Base-by-base conservation (phyloP, 495 filamentous ascomycete genomes). In the Geoglossum glabrum region DNA sequence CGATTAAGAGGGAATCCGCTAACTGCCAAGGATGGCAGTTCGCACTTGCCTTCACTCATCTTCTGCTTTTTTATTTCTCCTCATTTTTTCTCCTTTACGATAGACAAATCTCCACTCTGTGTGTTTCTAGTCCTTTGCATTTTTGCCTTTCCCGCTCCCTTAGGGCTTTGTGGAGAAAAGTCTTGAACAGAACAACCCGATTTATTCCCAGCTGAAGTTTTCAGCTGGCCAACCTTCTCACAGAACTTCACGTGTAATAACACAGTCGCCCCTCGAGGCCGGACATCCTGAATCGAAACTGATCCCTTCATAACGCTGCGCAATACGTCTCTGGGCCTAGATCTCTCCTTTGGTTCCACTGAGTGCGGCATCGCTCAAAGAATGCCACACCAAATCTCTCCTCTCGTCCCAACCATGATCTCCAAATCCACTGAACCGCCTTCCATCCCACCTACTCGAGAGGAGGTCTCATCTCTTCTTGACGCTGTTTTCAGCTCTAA, bases 401-500 rank as follows among this genome's bases (percentile, higher is more conserved):
- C 78, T 62, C 78, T 77, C 66, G 66, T 76, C 61, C 72, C 79
- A 55, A 69, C 71, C 59, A 80, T 83, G 73, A 76, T 80, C 64
- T 66, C 74, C 59, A 83, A 84, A 66, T 69, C 76, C n/a, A 73
- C 80, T 61, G 68, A 66, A 54, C 67, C 74, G 54, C 75, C 76
- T 58, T 67, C 66, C 27, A 68, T 74, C 47, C 74, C 85, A 54
- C 85, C 87, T 45, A 77, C 82, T 11, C 67, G 76, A 58, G 80
- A 84, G 58, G 90, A 95, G 63, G 71, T 96, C 60, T 68, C 79
- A 54, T 76, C 80, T 26, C 66, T 95, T 26, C 74, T 95, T 65
- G 72, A 81, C 61, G 82, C 76, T 38, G 78, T 92, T 61, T 90
- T 95, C 74, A 79, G 70, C 33, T 81, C 88, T 33, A 80, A 88